These are phyloP conservation scores for Geotrichum armillariae DNA, from an alignment of 1,139 yeast genomes.

Conservation along the genomic window DNA sequence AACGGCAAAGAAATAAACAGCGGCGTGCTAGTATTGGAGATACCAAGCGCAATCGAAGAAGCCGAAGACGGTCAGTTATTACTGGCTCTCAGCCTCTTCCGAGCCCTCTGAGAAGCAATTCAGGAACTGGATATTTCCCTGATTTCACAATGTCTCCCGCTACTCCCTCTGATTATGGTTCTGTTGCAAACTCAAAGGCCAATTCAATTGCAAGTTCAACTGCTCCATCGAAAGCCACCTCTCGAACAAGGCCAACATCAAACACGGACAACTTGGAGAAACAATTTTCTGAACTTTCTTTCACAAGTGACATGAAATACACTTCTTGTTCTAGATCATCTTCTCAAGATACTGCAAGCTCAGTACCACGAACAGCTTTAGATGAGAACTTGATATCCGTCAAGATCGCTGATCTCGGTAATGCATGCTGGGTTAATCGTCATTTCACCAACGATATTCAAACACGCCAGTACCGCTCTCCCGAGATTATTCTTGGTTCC, in stretches of 20 bases:
- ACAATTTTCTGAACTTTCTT: constrained; percentile 3
- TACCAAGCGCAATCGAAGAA: constrained; percentile 38
- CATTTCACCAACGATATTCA: constrained; percentile 86
- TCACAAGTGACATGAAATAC: neutral
- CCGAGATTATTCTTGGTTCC: constrained; percentile 69
- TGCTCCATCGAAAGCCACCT: constrained; percentile 9
- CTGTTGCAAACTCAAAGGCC: constrained; percentile 20
- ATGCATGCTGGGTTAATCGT: constrained; percentile 71
- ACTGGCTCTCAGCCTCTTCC: constrained; percentile 89
- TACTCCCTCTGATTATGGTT: constrained; percentile 16
- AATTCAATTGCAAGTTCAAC: constrained; percentile 6
- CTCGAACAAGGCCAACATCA: constrained; percentile 7
- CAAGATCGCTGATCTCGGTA: constrained; percentile 83
- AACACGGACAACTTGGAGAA: neutral
- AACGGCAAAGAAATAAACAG: constrained; percentile 24
- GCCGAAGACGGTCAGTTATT: constrained; percentile 73
- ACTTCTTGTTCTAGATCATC: constrained; percentile 21
- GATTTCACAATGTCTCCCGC: constrained; percentile 30
- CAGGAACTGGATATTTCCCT: constrained; percentile 28
- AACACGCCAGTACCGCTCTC: constrained; percentile 82
- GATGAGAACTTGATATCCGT: constrained; percentile 48
- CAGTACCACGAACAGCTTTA: constrained; percentile 27
- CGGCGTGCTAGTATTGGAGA: constrained; percentile 24
- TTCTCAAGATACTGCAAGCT: constrained; percentile 14
- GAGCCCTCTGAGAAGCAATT: constrained; percentile 56